Evolutionary conservation across 1,284 basidiomycete genomes (phyloP).

Genomic region (Leccinum griseonigrum): DNA sequence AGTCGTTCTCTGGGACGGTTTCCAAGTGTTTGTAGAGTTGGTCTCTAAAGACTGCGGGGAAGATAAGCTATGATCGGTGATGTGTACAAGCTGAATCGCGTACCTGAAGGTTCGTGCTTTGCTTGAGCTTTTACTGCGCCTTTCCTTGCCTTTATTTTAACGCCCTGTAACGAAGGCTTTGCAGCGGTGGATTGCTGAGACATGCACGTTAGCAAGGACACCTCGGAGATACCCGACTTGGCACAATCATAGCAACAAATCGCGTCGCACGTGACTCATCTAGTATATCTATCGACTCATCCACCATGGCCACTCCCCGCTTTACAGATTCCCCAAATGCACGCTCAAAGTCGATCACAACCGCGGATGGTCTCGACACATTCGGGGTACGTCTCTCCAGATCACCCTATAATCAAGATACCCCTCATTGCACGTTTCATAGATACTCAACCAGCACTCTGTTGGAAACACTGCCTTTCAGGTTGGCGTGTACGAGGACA

Average conservation of each 20-base stretch:
- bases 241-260: slow-evolving; percentile 12
- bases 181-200: slow-evolving; percentile 77
- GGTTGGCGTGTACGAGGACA: slow-evolving; percentile 91
- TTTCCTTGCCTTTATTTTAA: slow-evolving; percentile 86
- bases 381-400: slow-evolving; percentile 57
- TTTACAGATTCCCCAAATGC: slow-evolving; percentile 53
- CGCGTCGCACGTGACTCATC: slow-evolving; percentile 23
- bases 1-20: slow-evolving; percentile 79
- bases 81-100: slow-evolving; percentile 14
- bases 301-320: slow-evolving; percentile 23
- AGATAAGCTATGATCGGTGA: slow-evolving; percentile 13
- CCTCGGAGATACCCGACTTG: slow-evolving; percentile 32
- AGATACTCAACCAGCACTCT: slow-evolving; percentile 63
- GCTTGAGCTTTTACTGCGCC: slow-evolving; percentile 84
- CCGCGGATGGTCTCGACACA: slow-evolving; percentile 68
- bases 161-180: slow-evolving; percentile 86
- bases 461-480: slow-evolving; percentile 61
- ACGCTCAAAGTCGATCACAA: slow-evolving; percentile 72
- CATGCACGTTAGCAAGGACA: slow-evolving; percentile 59
- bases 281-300: slow-evolving; percentile 7
- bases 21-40: slow-evolving; percentile 93
- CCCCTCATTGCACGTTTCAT: slow-evolving; percentile 3
- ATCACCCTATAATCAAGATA: slow-evolving; percentile 1
- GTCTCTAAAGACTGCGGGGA: slow-evolving; percentile 83
- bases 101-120: slow-evolving; percentile 83